These are phyloP conservation scores for Cenchrus fungigraminus DNA, from an alignment of 176 grass and related monocot genomes.

Conservation along the genomic window DNA sequence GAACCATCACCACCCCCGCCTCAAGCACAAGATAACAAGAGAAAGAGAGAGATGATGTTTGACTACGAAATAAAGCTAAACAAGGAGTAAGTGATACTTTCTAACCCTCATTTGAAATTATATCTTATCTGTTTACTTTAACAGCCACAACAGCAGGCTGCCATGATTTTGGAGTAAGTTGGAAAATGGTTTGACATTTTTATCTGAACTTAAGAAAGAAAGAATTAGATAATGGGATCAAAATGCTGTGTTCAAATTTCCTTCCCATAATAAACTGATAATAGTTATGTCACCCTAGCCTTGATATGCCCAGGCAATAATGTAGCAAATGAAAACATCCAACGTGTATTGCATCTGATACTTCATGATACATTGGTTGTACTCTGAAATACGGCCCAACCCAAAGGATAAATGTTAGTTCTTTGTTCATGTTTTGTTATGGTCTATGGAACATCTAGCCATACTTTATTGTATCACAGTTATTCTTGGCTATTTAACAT, in stretches of 20 bases:
- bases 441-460: not conserved
- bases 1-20: conserved; percentile 59
- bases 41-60: conserved; percentile 33
- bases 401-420: not conserved
- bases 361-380: not conserved
- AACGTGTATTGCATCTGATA: not conserved
- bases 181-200: not conserved
- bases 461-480: not conserved
- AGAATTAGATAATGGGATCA: not conserved
- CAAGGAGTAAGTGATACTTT: conserved; percentile 53
- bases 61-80: conserved; percentile 49
- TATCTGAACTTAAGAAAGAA: not conserved
- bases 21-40: conserved; percentile 15
- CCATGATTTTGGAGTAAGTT: not conserved
- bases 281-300: not conserved
- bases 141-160: not conserved
- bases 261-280: not conserved
- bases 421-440: not conserved
- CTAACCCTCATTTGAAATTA: not conserved
- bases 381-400: not conserved
- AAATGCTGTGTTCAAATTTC: not conserved
- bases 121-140: not conserved
- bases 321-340: conserved; percentile 8
- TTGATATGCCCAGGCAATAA: not conserved
- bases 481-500: not conserved